These are phyloP conservation scores for Mycothermus thermophilus DNA, from an alignment of 495 filamentous ascomycete species.

Conservation along the genomic window DNA sequence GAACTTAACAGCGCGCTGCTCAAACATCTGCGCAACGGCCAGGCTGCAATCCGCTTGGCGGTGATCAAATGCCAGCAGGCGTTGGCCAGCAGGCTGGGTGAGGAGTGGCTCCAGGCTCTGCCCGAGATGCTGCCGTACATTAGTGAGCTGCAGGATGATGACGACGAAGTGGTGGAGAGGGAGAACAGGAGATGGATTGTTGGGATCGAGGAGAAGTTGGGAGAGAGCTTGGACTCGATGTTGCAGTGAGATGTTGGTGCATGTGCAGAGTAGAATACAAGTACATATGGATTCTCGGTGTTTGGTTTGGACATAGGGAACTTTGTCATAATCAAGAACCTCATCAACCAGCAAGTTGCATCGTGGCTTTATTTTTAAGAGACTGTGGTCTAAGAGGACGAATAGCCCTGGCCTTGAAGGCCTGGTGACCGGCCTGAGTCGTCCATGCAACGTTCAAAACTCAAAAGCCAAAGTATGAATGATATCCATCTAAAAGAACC, in stretches of 20 bases:
- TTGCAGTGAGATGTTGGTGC: conserved; percentile 43
- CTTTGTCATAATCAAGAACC: too few relatives aligned
- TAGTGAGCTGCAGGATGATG: conserved; percentile 88
- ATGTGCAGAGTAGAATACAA: not conserved
- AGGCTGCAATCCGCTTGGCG: conserved; percentile 52
- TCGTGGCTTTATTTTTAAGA: too few relatives aligned
- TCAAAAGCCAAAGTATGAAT: too few relatives aligned
- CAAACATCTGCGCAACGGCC: conserved; percentile 57
- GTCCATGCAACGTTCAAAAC: too few relatives aligned
- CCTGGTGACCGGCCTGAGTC: too few relatives aligned
- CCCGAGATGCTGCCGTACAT: conserved; percentile 93
- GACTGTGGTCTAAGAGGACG: too few relatives aligned
- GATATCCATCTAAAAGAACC: too few relatives aligned
- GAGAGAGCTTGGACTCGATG: conserved; percentile 81
- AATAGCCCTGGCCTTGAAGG: too few relatives aligned
- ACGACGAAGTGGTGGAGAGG: conserved; percentile 78
- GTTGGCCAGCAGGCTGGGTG: conserved; percentile 63
- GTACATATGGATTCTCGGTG: too few relatives aligned
- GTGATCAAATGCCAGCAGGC: conserved; percentile 66
- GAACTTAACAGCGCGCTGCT: conserved; percentile 64
- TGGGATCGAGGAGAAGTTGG: conserved; percentile 72
- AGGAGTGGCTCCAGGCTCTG: conserved; percentile 81
- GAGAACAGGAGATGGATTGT: conserved; percentile 79
- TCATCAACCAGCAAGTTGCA: too few relatives aligned
- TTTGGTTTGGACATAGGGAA: too few relatives aligned